These are phyloP conservation scores for Wickerhamia fluorescens DNA, from an alignment of 805 yeast genomes.

Conservation along the genomic window DNA sequence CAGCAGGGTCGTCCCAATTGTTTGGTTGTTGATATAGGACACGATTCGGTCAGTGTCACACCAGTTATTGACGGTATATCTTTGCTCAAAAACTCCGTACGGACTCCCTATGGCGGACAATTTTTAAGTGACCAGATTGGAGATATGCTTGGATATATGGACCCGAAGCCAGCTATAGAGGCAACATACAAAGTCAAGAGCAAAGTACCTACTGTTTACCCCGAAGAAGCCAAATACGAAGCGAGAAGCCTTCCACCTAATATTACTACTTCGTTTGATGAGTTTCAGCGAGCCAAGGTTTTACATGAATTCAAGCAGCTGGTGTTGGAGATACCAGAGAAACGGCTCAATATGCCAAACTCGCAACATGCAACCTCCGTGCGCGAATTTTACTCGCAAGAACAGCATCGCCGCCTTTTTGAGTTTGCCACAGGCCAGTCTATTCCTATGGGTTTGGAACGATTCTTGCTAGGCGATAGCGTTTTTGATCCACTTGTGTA, in stretches of 20 bases:
- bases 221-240: slow-evolving; percentile 21
- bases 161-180: slow-evolving; percentile 22
- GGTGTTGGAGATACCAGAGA: slow-evolving; percentile 48
- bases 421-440: slow-evolving; percentile 76
- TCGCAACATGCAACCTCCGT: slow-evolving; percentile 13
- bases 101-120: slow-evolving; percentile 69
- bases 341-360: slow-evolving; percentile 15
- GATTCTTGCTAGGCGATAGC: slow-evolving; percentile 64
- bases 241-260: slow-evolving; percentile 14
- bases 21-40: slow-evolving; percentile 80
- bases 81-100: slow-evolving; percentile 58
- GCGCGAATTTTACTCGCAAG: slow-evolving; percentile 22
- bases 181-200: slow-evolving; percentile 42
- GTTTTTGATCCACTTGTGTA: slow-evolving; percentile 56
- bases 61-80: slow-evolving; percentile 82
- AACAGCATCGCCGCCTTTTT: slow-evolving; percentile 39
- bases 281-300: slow-evolving; percentile 48
- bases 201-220: slow-evolving; percentile 30
- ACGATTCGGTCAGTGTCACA: slow-evolving; percentile 66
- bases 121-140: slow-evolving; percentile 51
- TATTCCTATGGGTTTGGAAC: slow-evolving; percentile 50
- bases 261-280: slow-evolving; percentile 44
- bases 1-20: slow-evolving; percentile 86
- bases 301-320: slow-evolving; percentile 74
- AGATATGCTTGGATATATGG: slow-evolving; percentile 30